Base-by-base conservation (phyloP, 2,329 filamentous ascomycete genomes). In the Septoria linicola region DNA sequence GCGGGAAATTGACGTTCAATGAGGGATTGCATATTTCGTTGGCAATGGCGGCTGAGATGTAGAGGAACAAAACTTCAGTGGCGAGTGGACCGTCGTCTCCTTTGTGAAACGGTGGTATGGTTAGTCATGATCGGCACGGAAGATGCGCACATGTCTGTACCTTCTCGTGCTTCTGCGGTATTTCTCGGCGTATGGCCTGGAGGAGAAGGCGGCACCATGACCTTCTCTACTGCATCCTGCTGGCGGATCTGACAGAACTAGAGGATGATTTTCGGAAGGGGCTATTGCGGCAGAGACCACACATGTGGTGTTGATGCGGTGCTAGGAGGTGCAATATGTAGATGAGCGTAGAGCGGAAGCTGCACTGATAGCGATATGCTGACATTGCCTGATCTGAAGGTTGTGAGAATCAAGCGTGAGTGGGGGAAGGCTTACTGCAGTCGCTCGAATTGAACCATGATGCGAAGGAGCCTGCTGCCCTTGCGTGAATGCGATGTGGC, bases 241-340 rank as follows among this genome's bases (percentile, higher is more conserved):
- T 4, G 8, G 10, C 14, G 14, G 27, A 48, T 20, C 25, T 41
- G 44, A 30, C 25, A 8, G 17, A 34, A 8, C 35, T 21, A 8
- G 34, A 6, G 17, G 44, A 34, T 4, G 21, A 23, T 34, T 25
- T 48, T 30, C 35, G 43, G 14, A 39, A 41, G 14, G 44, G 44
- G n/a, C 27, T 40, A 25, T 41, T 41, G 35, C 44, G 44, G 11
- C 44, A 48, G 4, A 48, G 44, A 21, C 44, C 44, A 23, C 44
- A 48, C 35, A 40, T 23, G 23, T 5, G 25, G 13, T 48, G 36
- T 13, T 48, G 44, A 21, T 48, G 44, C 7, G 36, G 44, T 14
- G 41, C 5, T 14, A 48, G 44, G 25, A 48, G 27, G 16, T 48
- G 44, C 20, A 39, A 20, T 2, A 48, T 8, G 13, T 48, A 48